Base-by-base conservation (phyloP, 495 filamentous ascomycete genomes). In the Lindgomyces ingoldianus region DNA sequence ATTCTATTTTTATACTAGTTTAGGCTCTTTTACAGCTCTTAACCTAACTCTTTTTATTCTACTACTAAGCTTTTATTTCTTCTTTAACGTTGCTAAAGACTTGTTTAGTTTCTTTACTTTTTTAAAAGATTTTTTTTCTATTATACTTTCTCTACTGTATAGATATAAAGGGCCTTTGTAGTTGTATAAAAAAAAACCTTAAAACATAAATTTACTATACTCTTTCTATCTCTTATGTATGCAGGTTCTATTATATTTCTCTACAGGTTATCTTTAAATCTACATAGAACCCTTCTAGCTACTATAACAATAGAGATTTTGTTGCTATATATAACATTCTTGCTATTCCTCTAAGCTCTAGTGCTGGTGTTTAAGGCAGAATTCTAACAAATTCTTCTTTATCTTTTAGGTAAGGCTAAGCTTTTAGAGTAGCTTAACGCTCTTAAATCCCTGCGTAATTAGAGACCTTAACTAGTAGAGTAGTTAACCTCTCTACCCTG, bases 171-270 rank as follows among this genome's bases (percentile, higher is more conserved):
- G 44, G 16, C 29, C 47, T 51, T 60, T 60, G 6, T 51, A 50
- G 44, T 60, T 25, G 24, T 57, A 57, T 12, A 27, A 57, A 26
- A 57, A 57, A 24, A 10, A 57, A 25, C n/a, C 33, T 39, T 27
- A 57, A 26, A 57, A 57, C 24, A 57, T 57, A 45, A 57, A 57
- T n/a, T 57, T 27, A 45, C 11, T 19, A 45, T 44, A 57, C 11
- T 29, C 51, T 39, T 54, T 54, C 51, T 39, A 54, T 39, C 29
- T 33, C 3, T 39, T 30, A 14, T 19, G 27, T 2, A 54, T 54
- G 24, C 10, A 30, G 29, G 16, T 54, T 4, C n/a, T 14, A n/a
- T 21, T 3, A 39, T 30, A 39, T 6, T 16, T 33, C 29, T 54
- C 27, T 21, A 16, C 26, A n/a, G 27, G 10, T 54, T 54, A 6